Base-by-base conservation (phyloP, 257 asterid genomes). In the Solanum chilense region DNA sequence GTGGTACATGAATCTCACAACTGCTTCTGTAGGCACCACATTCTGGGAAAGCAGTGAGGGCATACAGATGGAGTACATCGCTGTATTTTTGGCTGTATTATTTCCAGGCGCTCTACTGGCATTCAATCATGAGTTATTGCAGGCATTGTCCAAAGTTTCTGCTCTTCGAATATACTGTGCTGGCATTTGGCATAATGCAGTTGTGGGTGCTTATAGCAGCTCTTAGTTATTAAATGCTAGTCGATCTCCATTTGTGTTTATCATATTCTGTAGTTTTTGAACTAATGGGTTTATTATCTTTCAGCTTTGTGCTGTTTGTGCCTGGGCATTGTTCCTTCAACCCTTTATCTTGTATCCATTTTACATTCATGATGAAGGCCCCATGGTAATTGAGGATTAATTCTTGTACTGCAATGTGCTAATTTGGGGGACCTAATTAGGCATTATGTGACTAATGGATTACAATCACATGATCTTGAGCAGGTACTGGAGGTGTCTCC, bases 81-180 rank as follows among this genome's bases (percentile, higher is more conserved):
- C 99, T 42, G 87, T 94, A 86, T 96, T 96, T 92, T 88, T 89
- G 86, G 98, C 99, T 15, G 90, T 89, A 80, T 85, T 91, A 84
- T 95, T 96, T 92, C 99, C 99, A 27, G 99, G 99, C 86, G 99
- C 99, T 86, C 89, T 95, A 88, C 98, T 95, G 88, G 98, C 98
- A 87, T 93, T 96, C 88, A 92, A 96, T 91, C 87, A 93, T 29
- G 94, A 94, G 90, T 87, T 91, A 7, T 86, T 96, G 91, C 92
- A 91, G 91, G 85, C 95, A 89, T 87, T 93, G 84, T 92, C 98
- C 47, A 86, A 90, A 49, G 81, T 84, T 80, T 93, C 98, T 91
- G 87, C 96, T 84, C 98, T 96, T 35, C 99, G 95, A 42, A 92
- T 95, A 90, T 94, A 96, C 88, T 95, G 96, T 90, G 99, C 99